Conservation (phyloP, 306 rosid genomes). For the Quercus parvula region DNA sequence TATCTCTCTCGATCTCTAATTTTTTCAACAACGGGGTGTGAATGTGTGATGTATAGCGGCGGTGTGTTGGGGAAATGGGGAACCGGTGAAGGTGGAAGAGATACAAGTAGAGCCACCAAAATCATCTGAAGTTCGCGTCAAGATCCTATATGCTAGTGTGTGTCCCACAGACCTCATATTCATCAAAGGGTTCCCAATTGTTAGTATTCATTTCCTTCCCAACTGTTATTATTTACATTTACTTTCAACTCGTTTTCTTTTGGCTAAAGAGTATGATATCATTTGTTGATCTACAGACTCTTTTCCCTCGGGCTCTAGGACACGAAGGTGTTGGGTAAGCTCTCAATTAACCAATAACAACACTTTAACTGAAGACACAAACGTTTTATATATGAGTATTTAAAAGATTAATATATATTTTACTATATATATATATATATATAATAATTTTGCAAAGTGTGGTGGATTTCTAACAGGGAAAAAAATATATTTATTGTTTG, state of each 20-base stretch:
- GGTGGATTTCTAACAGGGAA: too few relatives aligned
- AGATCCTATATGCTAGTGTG: conserved; percentile 55
- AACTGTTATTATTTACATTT: too few relatives aligned
- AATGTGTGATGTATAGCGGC: conserved; percentile 29
- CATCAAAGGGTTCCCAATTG: conserved; percentile 34
- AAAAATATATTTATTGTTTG: too few relatives aligned
- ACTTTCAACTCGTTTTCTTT: background rate
- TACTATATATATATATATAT: too few relatives aligned
- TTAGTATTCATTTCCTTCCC: background rate
- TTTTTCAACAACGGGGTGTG: background rate
- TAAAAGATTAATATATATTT: too few relatives aligned
- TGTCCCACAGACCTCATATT: conserved; percentile 46
- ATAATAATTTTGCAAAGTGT: too few relatives aligned
- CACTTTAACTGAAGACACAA: too few relatives aligned
- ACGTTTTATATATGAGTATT: too few relatives aligned
- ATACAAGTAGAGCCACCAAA: conserved; percentile 59
- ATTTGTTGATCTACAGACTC: conserved; percentile 18
- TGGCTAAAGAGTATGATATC: background rate
- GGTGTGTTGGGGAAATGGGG: conserved; percentile 50
- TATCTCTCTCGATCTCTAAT: background rate
- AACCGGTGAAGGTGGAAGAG: conserved; percentile 49
- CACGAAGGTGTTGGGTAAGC: conserved; percentile 67
- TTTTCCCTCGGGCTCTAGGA: conserved; percentile 46
- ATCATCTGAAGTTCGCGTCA: conserved; percentile 42
- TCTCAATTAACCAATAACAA: background rate